These are phyloP conservation scores for Phaeolepiota aurea DNA, from an alignment of 768 basidiomycete species.

Conservation along the genomic window DNA sequence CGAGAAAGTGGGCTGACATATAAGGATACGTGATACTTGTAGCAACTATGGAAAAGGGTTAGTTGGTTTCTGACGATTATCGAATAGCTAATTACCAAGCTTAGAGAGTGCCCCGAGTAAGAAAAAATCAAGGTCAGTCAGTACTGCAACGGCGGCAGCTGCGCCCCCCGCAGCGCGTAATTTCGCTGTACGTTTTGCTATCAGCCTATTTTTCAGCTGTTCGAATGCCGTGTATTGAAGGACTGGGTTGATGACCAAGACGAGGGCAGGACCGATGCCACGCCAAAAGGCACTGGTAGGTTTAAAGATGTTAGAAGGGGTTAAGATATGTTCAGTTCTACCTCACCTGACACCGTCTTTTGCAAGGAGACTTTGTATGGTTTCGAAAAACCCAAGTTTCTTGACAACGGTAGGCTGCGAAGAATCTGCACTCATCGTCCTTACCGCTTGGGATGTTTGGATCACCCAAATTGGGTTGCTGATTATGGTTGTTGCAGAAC, in stretches of 20 bases:
- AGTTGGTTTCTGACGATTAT: not conserved
- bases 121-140: constrained; percentile 90
- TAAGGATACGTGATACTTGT: constrained; percentile 42
- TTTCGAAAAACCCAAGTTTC: constrained; percentile 58
- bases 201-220: constrained; percentile 81
- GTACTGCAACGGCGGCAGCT: constrained; percentile 34
- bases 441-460: constrained; percentile 82
- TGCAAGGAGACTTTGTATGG: constrained; percentile 57
- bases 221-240: constrained; percentile 94
- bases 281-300: constrained; percentile 70
- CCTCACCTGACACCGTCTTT: constrained; percentile 56
- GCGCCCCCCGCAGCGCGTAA: constrained; percentile 38
- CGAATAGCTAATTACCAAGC: constrained; percentile 39
- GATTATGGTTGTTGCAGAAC: constrained; percentile 80
- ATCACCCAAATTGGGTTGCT: constrained; percentile 98
- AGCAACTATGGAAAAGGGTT: constrained; percentile 26
- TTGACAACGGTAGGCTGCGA: constrained; percentile 23
- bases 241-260: constrained; percentile 91
- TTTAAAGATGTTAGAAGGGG: constrained; percentile 2
- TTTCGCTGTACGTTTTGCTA: constrained; percentile 51
- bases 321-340: not conserved
- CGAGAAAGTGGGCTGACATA: constrained; percentile 36
- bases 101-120: constrained; percentile 92
- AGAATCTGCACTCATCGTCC: constrained; percentile 34
- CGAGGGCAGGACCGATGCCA: constrained; percentile 88